These are phyloP conservation scores for Chondrostereum purpureum DNA, from an alignment of 1,284 basidiomycete species.

Conservation along the genomic window DNA sequence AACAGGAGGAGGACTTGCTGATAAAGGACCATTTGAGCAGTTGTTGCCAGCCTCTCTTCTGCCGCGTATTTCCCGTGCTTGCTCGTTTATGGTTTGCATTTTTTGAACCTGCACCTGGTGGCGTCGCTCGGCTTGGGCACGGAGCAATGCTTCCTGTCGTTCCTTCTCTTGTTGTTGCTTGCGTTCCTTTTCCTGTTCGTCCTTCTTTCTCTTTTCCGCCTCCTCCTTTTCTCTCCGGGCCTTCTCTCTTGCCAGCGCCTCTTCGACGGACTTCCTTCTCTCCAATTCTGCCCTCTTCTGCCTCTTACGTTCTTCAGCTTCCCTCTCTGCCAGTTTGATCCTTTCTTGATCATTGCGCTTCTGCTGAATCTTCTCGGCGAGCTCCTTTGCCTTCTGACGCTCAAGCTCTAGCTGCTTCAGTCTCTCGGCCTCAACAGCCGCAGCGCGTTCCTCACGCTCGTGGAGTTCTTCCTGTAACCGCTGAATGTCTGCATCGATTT, in stretches of 20 bases:
- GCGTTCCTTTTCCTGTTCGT: neutral
- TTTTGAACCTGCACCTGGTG: neutral
- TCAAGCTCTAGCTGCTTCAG: neutral
- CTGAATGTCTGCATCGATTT: neutral
- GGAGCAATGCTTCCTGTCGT: neutral
- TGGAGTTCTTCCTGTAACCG: neutral
- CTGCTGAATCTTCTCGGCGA: neutral
- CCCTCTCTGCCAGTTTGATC: neutral
- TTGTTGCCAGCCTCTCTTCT: neutral
- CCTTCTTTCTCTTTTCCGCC: neutral
- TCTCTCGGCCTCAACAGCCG: neutral
- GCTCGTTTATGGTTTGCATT: neutral
- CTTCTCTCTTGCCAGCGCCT: neutral
- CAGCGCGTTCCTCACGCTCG: neutral
- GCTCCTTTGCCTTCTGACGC: neutral
- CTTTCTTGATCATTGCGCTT: neutral
- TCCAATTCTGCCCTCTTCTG: neutral
- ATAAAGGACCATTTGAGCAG: neutral
- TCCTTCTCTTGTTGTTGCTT: neutral
- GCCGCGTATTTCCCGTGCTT: neutral
- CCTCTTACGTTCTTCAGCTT: neutral
- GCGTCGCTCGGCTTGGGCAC: neutral
- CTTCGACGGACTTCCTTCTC: neutral
- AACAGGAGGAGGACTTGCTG: neutral
- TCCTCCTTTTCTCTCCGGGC: neutral